These are phyloP conservation scores for Hymenoscyphus infarciens DNA, from an alignment of 2,329 filamentous ascomycete species.

Conservation along the genomic window DNA sequence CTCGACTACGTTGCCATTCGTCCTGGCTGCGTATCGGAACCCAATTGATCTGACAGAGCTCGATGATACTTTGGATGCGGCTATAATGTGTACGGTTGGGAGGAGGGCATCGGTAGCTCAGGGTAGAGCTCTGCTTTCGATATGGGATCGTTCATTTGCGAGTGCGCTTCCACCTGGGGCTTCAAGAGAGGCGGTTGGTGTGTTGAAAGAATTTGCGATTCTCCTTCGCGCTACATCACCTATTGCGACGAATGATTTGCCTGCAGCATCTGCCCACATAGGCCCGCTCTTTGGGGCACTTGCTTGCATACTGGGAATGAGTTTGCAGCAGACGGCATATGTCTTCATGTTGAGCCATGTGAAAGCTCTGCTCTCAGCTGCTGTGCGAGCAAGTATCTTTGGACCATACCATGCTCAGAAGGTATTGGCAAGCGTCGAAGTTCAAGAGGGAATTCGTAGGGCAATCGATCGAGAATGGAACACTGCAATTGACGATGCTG, in stretches of 20 bases:
- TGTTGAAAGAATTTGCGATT: conserved; percentile 29
- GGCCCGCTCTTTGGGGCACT: conserved; percentile 69
- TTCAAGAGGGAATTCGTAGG: conserved; percentile 55
- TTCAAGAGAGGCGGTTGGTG: conserved; percentile 24
- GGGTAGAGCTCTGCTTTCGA: conserved; percentile 67
- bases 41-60: conserved; percentile 51
- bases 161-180: conserved; percentile 34
- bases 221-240: conserved; percentile 27
- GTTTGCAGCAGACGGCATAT: conserved; percentile 62
- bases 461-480: conserved; percentile 60
- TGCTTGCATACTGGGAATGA: conserved; percentile 57
- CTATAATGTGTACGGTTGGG: conserved; percentile 74
- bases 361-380: conserved; percentile 72
- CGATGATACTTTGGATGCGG: conserved; percentile 74
- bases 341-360: conserved; percentile 74
- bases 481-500: conserved; percentile 60
- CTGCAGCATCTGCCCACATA: conserved; percentile 59
- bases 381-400: conserved; percentile 72
- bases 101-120: conserved; percentile 72
- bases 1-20: conserved; percentile 70
- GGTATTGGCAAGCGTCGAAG: conserved; percentile 58
- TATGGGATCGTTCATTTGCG: conserved; percentile 72
- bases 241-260: conserved; percentile 30
- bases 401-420: conserved; percentile 78
- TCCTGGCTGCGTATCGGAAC: conserved; percentile 61